Percentiles rank a stretch among this genome's conserved stretches.
phyloP scores from a whole-genome alignment of 192 early-diverging fungal species.

The Backusella tuberculispora region DNA sequence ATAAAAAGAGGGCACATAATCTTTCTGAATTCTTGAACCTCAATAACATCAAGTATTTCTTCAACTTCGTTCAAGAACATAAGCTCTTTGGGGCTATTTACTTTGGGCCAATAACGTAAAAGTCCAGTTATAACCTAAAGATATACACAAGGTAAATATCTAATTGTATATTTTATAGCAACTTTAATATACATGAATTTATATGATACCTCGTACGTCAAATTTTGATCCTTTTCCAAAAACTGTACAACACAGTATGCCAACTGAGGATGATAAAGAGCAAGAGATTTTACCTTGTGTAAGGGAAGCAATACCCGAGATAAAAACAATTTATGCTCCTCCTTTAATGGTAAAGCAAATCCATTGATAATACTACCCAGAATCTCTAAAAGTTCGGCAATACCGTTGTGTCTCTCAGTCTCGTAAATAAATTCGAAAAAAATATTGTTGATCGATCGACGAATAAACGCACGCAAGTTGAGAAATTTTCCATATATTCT shows the following conservation, averaged over 20 bases:
- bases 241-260: constrained; percentile 95
- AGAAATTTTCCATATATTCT: constrained; percentile 94
- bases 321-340: constrained; percentile 90
- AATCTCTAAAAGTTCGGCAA: constrained; percentile 91
- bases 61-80: constrained; percentile 95
- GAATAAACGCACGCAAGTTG: constrained; percentile 87
- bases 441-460: constrained; percentile 90
- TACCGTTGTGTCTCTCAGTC: constrained; percentile 87
- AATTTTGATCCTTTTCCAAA: constrained; percentile 84
- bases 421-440: constrained; percentile 94
- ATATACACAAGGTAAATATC: neutral
- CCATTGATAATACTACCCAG: constrained; percentile 95
- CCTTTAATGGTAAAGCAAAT: constrained; percentile 90
- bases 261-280: constrained; percentile 88
- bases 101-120: constrained; percentile 91
- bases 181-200: neutral
- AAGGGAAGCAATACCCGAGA: constrained; percentile 84
- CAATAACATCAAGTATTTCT: constrained; percentile 86
- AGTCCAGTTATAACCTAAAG: constrained; percentile 65
- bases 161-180: neutral
- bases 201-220: constrained; percentile 60
- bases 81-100: constrained; percentile 93
- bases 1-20: constrained; percentile 83
- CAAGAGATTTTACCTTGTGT: constrained; percentile 87
- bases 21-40: constrained; percentile 80